Conservation (phyloP, 371 early-diverging fungal genomes). For the Umbelopsis sp. region DNA sequence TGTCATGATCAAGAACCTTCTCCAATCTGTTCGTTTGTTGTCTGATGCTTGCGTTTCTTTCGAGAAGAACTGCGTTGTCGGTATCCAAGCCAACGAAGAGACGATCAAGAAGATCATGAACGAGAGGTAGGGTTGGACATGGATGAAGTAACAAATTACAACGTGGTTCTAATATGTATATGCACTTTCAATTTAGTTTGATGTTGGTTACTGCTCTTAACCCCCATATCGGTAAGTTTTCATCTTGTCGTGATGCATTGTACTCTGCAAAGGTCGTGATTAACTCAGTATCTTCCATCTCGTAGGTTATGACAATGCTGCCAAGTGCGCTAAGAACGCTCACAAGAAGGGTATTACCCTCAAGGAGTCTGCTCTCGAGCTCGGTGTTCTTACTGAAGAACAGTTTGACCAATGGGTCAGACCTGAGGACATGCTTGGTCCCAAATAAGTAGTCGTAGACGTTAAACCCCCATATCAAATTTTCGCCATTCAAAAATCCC, state of each 20-base stretch:
- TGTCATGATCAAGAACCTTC: constrained; percentile 91
- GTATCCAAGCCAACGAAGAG: constrained; percentile 88
- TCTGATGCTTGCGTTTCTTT: constrained; percentile 87
- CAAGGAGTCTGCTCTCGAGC: constrained; percentile 84
- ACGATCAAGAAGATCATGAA: constrained; percentile 86
- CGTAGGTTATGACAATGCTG: constrained; percentile 72
- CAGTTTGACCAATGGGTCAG: constrained; percentile 92
- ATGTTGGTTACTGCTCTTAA: constrained; percentile 94
- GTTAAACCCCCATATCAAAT: too few relatives aligned
- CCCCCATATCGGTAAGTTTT: constrained; percentile 72
- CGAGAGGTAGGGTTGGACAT: constrained; percentile 40
- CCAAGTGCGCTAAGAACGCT: constrained; percentile 94
- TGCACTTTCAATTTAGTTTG: constrained; percentile 31
- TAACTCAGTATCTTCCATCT: constrained; percentile 7
- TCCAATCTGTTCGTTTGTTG: constrained; percentile 86
- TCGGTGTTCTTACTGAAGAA: constrained; percentile 80
- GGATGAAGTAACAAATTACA: neutral
- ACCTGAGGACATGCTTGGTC: constrained; percentile 89
- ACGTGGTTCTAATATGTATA: neutral
- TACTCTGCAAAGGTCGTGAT: constrained; percentile 1
- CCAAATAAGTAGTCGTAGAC: constrained; percentile 27
- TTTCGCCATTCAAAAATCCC: too few relatives aligned
- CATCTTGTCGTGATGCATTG: constrained; percentile 3
- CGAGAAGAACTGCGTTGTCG: constrained; percentile 89
- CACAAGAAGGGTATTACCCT: constrained; percentile 83